phyloP scores from a whole-genome alignment of 129 eudicot genomes.

The Artemisia argyi region DNA sequence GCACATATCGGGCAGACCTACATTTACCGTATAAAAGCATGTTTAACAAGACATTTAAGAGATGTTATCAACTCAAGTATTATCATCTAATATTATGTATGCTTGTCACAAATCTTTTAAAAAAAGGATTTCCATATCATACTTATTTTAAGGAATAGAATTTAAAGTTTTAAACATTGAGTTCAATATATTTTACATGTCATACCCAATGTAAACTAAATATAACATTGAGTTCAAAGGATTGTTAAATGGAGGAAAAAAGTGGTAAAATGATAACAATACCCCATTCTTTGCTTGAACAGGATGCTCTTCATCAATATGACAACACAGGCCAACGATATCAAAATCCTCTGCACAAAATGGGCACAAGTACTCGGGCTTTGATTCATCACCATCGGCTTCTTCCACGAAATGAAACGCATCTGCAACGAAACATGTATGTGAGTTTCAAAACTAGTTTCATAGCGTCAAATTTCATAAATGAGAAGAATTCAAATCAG shows the following conservation, averaged over 20 bases:
- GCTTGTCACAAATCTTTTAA: too few relatives aligned
- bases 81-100: neutral
- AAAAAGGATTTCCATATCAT: neutral
- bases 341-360: conserved; percentile 94
- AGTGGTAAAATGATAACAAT: conserved; percentile 35
- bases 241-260: neutral
- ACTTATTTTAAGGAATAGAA: neutral
- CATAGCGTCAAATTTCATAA: neutral
- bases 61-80: neutral
- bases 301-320: conserved; percentile 88
- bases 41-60: neutral
- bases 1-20: conserved; percentile 92
- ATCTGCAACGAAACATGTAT: conserved; percentile 38
- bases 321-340: conserved; percentile 93
- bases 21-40: conserved; percentile 11
- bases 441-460: conserved; percentile 13
- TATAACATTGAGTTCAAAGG: neutral
- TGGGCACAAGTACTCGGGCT: conserved; percentile 83
- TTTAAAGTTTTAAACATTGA: neutral
- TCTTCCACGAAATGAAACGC: conserved; percentile 62
- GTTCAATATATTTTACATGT: neutral
- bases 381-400: conserved; percentile 53
- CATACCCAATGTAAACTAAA: neutral
- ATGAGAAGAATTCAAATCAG: neutral
- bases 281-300: conserved; percentile 86